Conservation (phyloP, 2,329 filamentous ascomycete genomes). For the Colletotrichum viniferum region DNA sequence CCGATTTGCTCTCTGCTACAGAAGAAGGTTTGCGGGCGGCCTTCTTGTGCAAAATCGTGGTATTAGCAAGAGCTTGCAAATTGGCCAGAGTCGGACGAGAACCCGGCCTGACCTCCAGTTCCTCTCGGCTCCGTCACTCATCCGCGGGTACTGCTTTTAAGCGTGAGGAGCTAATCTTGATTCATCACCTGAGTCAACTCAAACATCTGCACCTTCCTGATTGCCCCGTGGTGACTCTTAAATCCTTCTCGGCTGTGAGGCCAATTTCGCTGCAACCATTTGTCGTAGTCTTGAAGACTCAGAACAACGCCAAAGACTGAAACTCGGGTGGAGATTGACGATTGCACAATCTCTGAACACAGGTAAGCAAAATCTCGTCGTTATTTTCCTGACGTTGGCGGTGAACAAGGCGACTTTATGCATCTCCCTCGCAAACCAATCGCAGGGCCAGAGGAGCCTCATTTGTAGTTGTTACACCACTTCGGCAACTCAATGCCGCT, state of each 20-base stretch:
- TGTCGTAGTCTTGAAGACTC: not conserved
- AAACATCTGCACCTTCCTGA: not conserved
- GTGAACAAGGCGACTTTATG: not conserved
- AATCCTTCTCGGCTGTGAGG: not conserved
- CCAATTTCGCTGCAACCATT: not conserved
- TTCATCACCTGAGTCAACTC: not conserved
- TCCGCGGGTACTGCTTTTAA: not conserved
- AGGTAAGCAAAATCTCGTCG: not conserved
- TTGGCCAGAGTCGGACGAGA: not conserved
- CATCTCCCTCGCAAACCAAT: not conserved
- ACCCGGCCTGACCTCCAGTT: not conserved
- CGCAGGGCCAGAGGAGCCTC: not conserved
- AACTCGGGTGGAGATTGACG: not conserved
- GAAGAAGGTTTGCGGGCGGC: not conserved
- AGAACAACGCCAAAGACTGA: not conserved
- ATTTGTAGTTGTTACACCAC: conserved; percentile 9
- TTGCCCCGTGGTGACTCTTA: not conserved
- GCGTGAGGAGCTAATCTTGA: not conserved
- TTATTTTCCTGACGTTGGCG: not conserved
- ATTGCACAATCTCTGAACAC: not conserved
- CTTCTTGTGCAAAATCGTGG: not conserved
- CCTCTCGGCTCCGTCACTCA: not conserved
- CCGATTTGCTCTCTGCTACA: not conserved
- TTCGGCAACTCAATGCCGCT: not conserved
- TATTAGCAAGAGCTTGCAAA: not conserved